Evolutionary conservation across 805 yeast species (phyloP).

Genomic region (Millerago galiae): DNA sequence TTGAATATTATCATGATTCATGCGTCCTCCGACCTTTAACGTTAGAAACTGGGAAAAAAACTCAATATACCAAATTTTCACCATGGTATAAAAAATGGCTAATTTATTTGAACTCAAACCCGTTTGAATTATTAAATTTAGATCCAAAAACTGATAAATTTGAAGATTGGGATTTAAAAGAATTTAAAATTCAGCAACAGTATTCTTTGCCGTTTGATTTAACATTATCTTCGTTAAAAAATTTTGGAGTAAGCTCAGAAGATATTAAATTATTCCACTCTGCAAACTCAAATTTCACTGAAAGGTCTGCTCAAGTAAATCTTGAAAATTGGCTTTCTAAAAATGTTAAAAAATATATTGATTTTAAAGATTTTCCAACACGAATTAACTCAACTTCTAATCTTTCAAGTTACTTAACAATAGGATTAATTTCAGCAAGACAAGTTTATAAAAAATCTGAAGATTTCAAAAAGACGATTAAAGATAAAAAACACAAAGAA

Average conservation of each 20-base stretch:
- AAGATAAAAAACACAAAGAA: conserved; percentile 23
- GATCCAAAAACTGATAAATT: conserved; percentile 7
- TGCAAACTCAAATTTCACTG: background rate
- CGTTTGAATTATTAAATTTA: background rate
- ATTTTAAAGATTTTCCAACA: conserved; percentile 11
- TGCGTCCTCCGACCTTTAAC: conserved; percentile 38
- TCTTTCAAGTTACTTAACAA: conserved; percentile 39
- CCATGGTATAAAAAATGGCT: conserved; percentile 45
- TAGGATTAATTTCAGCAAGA: conserved; percentile 41
- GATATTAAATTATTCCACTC: conserved; percentile 3
- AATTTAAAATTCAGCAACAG: conserved; percentile 7
- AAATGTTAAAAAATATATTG: conserved; percentile 2
- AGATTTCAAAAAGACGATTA: conserved; percentile 9
- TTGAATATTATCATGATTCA: conserved; percentile 31
- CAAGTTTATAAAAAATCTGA: conserved; percentile 26
- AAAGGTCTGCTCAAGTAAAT: background rate
- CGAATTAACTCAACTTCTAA: conserved; percentile 27
- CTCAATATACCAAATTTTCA: conserved; percentile 39
- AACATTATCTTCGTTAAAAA: conserved; percentile 9
- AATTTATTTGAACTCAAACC: conserved; percentile 21
- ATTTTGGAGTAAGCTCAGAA: conserved; percentile 2
- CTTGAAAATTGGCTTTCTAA: conserved; percentile 4
- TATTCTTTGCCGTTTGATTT: conserved; percentile 19
- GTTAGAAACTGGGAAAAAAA: conserved; percentile 34
- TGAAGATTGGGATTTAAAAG: conserved; percentile 8